Evolutionary conservation across 495 filamentous ascomycete genomes (phyloP).

Genomic region (Neurospora sublineolata): DNA sequence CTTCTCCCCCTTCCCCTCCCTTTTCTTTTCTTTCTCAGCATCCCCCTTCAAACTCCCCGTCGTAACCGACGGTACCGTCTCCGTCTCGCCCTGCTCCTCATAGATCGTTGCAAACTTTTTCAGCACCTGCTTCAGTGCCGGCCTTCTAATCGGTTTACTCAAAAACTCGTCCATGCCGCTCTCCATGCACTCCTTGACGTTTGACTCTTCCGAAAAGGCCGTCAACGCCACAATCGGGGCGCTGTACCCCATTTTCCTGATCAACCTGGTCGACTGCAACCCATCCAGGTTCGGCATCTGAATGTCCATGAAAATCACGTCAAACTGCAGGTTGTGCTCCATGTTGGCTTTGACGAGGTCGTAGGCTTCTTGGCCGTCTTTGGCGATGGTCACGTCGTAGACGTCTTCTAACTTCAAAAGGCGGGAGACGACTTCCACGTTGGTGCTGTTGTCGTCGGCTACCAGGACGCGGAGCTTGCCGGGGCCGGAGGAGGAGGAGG

Average conservation of each 20-base stretch:
- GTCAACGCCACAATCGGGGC: slow-evolving; percentile 87
- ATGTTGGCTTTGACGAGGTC: slow-evolving; percentile 75
- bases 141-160: slow-evolving; percentile 73
- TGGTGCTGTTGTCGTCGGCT: slow-evolving; percentile 90
- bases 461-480: slow-evolving; percentile 74
- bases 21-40: not conserved
- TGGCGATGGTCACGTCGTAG: slow-evolving; percentile 65
- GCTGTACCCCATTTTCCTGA: slow-evolving; percentile 74
- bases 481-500: slow-evolving; percentile 23
- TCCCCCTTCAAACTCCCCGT: not conserved
- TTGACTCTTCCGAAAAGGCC: slow-evolving; percentile 82
- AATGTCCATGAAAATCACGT: slow-evolving; percentile 91
- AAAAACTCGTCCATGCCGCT: slow-evolving; percentile 64
- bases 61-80: slow-evolving; percentile 13
- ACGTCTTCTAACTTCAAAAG: slow-evolving; percentile 46
- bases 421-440: slow-evolving; percentile 73
- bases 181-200: slow-evolving; percentile 73
- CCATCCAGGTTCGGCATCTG: slow-evolving; percentile 93
- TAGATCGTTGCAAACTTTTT: slow-evolving; percentile 49
- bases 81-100: slow-evolving; percentile 38
- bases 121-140: slow-evolving; percentile 74
- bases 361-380: slow-evolving; percentile 82
- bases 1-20: not conserved
- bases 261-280: slow-evolving; percentile 75
- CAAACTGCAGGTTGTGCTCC: slow-evolving; percentile 57